Evolutionary conservation across 2,329 filamentous ascomycete species (phyloP).

Genomic region (Aspergillus awamori): DNA sequence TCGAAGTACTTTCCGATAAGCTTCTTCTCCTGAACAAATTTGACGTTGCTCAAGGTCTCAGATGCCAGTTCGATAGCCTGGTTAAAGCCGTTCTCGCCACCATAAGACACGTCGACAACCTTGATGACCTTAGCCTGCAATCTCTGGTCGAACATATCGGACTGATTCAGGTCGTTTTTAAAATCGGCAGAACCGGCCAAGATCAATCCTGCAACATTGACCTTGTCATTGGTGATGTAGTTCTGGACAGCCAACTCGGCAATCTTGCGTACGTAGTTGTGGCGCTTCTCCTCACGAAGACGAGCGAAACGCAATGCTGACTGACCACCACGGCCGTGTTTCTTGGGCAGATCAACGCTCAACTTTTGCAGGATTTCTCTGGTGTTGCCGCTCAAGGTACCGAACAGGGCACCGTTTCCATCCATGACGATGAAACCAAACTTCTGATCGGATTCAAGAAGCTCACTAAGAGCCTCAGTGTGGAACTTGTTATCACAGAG

Average conservation of each 20-base stretch:
- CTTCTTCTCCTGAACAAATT: conserved; percentile 99
- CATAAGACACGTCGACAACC: conserved; percentile 97
- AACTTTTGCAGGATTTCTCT: conserved; percentile 97
- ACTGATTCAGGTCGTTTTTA: conserved; percentile 98
- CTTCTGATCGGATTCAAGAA: conserved; percentile 97
- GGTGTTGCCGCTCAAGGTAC: conserved; percentile 95
- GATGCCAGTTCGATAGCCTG: conserved; percentile 95
- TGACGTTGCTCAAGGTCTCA: conserved; percentile 97
- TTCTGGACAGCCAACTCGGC: conserved; percentile 97
- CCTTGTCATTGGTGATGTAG: conserved; percentile 97
- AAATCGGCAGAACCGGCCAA: conserved; percentile 97
- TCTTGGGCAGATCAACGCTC: conserved; percentile 97
- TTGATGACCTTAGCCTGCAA: conserved; percentile 96
- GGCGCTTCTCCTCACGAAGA: conserved; percentile 98
- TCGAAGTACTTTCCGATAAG: conserved; percentile 99
- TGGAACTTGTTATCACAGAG: conserved; percentile 99
- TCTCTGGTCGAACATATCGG: conserved; percentile 94
- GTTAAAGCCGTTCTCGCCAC: conserved; percentile 99
- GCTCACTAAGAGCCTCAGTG: conserved; percentile 92
- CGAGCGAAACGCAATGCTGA: conserved; percentile 98
- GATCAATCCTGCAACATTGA: conserved; percentile 94
- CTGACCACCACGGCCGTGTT: conserved; percentile 99
- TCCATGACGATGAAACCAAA: conserved; percentile 99
- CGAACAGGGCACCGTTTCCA: conserved; percentile 96
- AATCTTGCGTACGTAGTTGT: conserved; percentile 99